phyloP scores from a whole-genome alignment of 768 basidiomycete genomes.

The Hygrophorus pudorinus region DNA sequence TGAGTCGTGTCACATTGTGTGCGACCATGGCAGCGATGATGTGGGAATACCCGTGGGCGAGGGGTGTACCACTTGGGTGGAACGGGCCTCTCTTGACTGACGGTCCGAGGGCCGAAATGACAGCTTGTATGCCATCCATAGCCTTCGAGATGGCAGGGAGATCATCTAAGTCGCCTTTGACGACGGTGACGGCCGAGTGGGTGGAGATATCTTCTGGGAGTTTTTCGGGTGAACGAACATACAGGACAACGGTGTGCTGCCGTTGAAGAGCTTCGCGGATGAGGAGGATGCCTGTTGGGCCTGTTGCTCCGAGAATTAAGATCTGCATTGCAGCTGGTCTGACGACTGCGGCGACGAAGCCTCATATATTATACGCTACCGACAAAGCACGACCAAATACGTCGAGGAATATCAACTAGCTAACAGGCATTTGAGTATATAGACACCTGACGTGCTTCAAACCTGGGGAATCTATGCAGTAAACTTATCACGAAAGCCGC shows the following conservation, averaged over 20 bases:
- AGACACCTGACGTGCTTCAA: too few species aligned
- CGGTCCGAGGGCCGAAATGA: constrained; percentile 62
- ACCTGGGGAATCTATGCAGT: too few species aligned
- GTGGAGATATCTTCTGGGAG: constrained; percentile 38
- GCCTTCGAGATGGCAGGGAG: constrained; percentile 37
- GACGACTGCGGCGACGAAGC: too few species aligned
- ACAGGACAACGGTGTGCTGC: constrained; percentile 41
- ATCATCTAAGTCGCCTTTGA: constrained; percentile 50
- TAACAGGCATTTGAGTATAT: too few species aligned
- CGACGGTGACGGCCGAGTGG: constrained; percentile 35
- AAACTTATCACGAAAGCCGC: too few species aligned
- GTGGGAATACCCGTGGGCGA: constrained; percentile 47
- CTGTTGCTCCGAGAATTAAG: constrained; percentile 65
- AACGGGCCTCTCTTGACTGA: constrained; percentile 21
- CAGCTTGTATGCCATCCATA: constrained; percentile 46
- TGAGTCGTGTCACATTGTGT: constrained; percentile 43
- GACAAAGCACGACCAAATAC: background rate
- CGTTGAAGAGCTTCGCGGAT: constrained; percentile 42
- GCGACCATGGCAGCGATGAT: constrained; percentile 49
- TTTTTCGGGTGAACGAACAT: constrained; percentile 56
- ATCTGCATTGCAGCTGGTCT: constrained; percentile 33
- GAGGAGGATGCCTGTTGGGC: constrained; percentile 46
- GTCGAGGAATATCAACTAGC: too few species aligned
- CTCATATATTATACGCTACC: too few species aligned
- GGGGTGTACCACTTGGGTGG: constrained; percentile 41